A percentile compares a stretch with the other conserved stretches of the same genome.
These are phyloP conservation scores for Penicillium subrubescens DNA, from an alignment of 495 filamentous ascomycete genomes.

Conservation along the genomic window DNA sequence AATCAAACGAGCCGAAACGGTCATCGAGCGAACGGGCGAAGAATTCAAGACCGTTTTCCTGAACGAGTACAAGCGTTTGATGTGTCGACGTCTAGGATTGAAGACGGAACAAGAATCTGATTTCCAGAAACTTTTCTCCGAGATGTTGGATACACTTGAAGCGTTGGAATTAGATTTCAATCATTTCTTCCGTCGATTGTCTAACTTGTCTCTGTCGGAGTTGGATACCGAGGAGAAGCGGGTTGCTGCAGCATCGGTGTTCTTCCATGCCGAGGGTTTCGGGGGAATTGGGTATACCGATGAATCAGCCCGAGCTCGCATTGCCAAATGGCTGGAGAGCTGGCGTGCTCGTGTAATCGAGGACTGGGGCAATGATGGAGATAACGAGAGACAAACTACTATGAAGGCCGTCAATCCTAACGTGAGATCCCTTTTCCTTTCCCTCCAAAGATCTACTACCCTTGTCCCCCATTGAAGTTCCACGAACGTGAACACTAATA, in stretches of 20 bases:
- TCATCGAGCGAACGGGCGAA: conserved; percentile 76
- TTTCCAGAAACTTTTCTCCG: conserved; percentile 75
- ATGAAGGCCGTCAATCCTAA: conserved; percentile 92
- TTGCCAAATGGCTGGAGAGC: conserved; percentile 73
- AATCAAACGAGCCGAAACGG: conserved; percentile 74
- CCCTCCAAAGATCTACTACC: neutral
- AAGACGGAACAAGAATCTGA: conserved; percentile 64
- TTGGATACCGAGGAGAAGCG: conserved; percentile 62
- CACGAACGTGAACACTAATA: neutral
- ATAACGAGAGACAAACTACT: conserved; percentile 60
- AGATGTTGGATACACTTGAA: conserved; percentile 81
- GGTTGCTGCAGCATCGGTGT: conserved; percentile 58
- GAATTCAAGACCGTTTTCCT: conserved; percentile 88
- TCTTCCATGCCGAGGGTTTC: conserved; percentile 72
- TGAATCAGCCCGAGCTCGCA: conserved; percentile 57
- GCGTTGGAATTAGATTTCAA: conserved; percentile 84
- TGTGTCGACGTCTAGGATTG: conserved; percentile 77
- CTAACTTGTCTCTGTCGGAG: conserved; percentile 55
- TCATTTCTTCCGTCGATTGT: conserved; percentile 82
- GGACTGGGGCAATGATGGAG: conserved; percentile 65
- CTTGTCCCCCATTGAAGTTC: neutral
- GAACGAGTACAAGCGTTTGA: conserved; percentile 79
- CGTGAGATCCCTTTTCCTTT: conserved; percentile 30
- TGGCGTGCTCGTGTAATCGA: conserved; percentile 70
- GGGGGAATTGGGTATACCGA: conserved; percentile 59